These are phyloP conservation scores for Penicillium canariense DNA, from an alignment of 495 filamentous ascomycete genomes.

Conservation along the genomic window DNA sequence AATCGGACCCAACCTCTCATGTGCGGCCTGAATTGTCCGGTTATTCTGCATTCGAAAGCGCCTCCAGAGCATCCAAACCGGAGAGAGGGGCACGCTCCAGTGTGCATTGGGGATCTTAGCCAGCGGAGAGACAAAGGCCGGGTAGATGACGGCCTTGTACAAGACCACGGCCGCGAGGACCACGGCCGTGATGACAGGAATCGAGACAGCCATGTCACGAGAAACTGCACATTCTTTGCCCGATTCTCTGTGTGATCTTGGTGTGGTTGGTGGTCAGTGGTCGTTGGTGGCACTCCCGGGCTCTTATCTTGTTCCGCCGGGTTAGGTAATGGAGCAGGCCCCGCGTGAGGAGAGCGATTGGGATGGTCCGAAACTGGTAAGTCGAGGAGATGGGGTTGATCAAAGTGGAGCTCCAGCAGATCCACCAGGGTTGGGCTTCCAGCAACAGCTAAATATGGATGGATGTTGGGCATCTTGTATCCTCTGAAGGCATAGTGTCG, in stretches of 20 bases:
- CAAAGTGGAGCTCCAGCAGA: no score
- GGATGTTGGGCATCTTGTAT: no score
- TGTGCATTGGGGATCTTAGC: slow-evolving; percentile 69
- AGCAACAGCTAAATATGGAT: no score
- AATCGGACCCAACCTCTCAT: slow-evolving; percentile 51
- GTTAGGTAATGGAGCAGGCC: slow-evolving; percentile 20
- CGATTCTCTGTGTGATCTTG: background rate
- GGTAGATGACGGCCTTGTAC: slow-evolving; percentile 62
- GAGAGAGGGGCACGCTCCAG: slow-evolving; percentile 61
- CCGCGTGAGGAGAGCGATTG: slow-evolving; percentile 10
- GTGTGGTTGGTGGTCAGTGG: background rate
- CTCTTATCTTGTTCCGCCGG: slow-evolving; percentile 6
- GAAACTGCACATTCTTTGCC: background rate
- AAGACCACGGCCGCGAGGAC: slow-evolving; percentile 18
- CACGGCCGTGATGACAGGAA: slow-evolving; percentile 13
- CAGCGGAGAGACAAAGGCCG: slow-evolving; percentile 64
- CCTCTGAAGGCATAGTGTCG: no score
- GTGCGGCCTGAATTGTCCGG: slow-evolving; percentile 55
- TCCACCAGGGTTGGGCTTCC: no score
- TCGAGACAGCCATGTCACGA: slow-evolving; percentile 31
- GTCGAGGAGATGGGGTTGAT: background rate
- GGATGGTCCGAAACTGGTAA: background rate
- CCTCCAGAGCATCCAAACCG: slow-evolving; percentile 66
- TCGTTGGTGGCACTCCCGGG: slow-evolving; percentile 1
- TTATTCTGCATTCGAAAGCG: slow-evolving; percentile 60